Conservation (phyloP, 2,329 filamentous ascomycete species). For the Coniella lustricola region DNA sequence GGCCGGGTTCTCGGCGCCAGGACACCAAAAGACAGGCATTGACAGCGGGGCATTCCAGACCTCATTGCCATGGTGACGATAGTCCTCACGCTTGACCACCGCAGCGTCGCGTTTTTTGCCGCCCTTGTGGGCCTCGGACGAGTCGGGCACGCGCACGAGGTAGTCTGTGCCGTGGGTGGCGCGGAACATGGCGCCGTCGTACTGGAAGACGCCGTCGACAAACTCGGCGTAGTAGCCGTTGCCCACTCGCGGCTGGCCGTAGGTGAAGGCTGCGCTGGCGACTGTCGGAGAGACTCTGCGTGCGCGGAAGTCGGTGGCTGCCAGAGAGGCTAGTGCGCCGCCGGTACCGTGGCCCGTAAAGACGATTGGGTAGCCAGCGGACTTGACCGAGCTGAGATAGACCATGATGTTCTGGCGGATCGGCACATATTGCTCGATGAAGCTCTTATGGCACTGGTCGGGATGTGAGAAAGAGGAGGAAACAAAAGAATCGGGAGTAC, state of each 20-base stretch:
- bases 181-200: constrained; percentile 26
- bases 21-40: too few relatives aligned
- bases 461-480: too few relatives aligned
- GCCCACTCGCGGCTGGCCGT: constrained; percentile 40
- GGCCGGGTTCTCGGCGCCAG: too few relatives aligned
- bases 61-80: too few relatives aligned
- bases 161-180: constrained; percentile 43
- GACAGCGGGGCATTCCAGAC: too few relatives aligned
- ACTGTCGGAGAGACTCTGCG: constrained; percentile 22
- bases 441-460: neutral
- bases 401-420: neutral
- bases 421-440: neutral
- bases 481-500: too few relatives aligned
- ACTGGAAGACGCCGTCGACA: constrained; percentile 22
- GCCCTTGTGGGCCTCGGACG: too few relatives aligned
- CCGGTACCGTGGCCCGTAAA: constrained; percentile 41
- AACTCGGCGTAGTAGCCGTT: constrained; percentile 30
- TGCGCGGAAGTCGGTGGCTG: constrained; percentile 29
- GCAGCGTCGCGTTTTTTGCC: too few relatives aligned
- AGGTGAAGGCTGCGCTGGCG: constrained; percentile 35
- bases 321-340: constrained; percentile 38
- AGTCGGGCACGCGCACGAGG: constrained; percentile 28
- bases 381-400: neutral
- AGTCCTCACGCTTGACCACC: too few relatives aligned
- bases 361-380: constrained; percentile 28